These are phyloP conservation scores for Tuber indicum DNA, from an alignment of 495 filamentous ascomycete species.

Conservation along the genomic window DNA sequence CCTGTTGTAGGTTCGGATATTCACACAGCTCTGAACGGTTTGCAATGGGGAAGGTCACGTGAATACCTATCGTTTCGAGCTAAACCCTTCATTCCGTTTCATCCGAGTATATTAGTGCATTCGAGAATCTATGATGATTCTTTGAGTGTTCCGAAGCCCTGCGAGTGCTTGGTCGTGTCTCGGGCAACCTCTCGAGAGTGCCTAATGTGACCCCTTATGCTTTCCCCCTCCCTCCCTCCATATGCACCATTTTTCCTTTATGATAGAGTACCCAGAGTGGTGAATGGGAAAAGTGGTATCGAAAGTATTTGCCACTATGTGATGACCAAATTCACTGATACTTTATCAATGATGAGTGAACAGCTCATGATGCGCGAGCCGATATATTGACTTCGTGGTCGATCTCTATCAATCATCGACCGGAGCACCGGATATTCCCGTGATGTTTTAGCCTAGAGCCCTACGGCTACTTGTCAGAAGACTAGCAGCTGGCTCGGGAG, in stretches of 20 bases:
- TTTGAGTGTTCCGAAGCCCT: neutral
- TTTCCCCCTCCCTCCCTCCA: neutral
- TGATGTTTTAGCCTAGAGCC: slow-evolving; percentile 4
- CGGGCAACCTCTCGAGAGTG: neutral
- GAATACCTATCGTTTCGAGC: neutral
- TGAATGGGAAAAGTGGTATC: neutral
- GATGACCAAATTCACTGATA: slow-evolving; percentile 21
- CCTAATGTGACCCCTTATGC: neutral
- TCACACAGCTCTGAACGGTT: neutral
- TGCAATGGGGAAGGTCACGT: neutral
- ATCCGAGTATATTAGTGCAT: neutral
- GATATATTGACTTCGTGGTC: slow-evolving; percentile 34
- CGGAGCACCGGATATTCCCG: slow-evolving; percentile 4
- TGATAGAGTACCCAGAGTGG: neutral
- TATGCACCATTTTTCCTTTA: neutral
- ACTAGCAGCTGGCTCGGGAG: neutral
- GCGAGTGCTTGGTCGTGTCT: neutral
- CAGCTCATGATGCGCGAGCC: slow-evolving; percentile 34
- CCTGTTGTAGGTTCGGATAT: neutral
- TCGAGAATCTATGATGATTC: slow-evolving; percentile 1
- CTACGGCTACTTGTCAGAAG: slow-evolving; percentile 1
- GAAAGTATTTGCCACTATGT: neutral
- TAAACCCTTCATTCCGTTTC: neutral
- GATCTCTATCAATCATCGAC: slow-evolving; percentile 34
- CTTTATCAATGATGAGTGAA: slow-evolving; percentile 22